Base-by-base conservation (phyloP, 768 basidiomycete species). In the Strobilomyces confusus region DNA sequence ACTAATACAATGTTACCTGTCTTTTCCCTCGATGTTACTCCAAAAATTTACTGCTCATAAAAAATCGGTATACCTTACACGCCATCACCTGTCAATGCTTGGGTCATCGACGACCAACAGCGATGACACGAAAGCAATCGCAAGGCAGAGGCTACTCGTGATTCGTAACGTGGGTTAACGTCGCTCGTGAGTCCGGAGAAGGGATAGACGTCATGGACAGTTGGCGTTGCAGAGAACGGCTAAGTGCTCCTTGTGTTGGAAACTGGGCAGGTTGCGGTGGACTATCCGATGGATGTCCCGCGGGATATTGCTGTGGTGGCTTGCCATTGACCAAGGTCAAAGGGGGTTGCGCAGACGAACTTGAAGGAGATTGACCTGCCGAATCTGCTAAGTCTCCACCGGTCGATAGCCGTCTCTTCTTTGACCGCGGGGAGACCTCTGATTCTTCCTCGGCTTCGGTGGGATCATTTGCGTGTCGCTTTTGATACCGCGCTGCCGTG, bases 291-390 rank as follows among this genome's bases (percentile, higher is more conserved):
- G 49, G 58, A 29, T 33, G 59, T 9, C 69, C 69, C 2, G 65
- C 60, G 7, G 68, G 63, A 42, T 57, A 67, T 38, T 69, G 69
- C 19, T 66, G 66, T 38, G 69, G 68, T 41, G 65, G 63, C 29
- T 58, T 71, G 32, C 69, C 68, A 17, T 68, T 66, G 34, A 71
- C 46, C 46, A 66, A 44, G 22, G 59, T 43, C 51, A 62, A 49
- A 14, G 69, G 61, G 12, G 48, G 13, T 2, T 58, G 54, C 1
- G 25, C 40, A 23, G 56, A n/a, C 4, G 41, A 37, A 42, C 40
- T 48, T 14, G 64, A 9, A 5, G 36, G 9, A 7, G 55, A 43
- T 29, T 52, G 56, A 22, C 51, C 53, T 9, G 23, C 52, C 6
- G 51, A 50, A 17, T 46, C 32, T 15, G 40, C 30, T 1, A 48